phyloP scores from a whole-genome alignment of 371 early-diverging fungal genomes.

The Mortierella sp. region DNA sequence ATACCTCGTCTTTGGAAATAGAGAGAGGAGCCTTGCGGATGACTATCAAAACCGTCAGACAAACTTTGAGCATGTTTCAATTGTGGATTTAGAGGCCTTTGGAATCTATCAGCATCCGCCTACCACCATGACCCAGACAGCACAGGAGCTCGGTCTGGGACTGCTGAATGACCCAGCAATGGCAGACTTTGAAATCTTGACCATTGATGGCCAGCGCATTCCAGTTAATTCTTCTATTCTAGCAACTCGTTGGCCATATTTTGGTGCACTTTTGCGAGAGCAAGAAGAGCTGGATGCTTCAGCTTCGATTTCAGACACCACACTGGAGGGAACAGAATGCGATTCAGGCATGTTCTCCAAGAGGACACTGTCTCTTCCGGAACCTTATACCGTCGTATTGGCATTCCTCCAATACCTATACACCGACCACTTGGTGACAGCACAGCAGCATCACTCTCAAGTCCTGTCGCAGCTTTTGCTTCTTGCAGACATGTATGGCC shows the following conservation, averaged over 20 bases:
- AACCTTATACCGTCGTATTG: constrained; percentile 71
- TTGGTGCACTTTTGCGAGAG: constrained; percentile 62
- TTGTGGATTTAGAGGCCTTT: constrained; percentile 80
- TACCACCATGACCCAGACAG: constrained; percentile 65
- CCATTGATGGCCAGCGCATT: constrained; percentile 68
- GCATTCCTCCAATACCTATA: constrained; percentile 82
- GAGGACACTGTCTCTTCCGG: constrained; percentile 68
- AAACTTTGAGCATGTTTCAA: constrained; percentile 81
- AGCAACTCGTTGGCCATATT: constrained; percentile 76
- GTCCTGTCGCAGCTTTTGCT: constrained; percentile 76
- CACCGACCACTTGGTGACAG: constrained; percentile 79
- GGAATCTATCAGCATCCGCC: constrained; percentile 75
- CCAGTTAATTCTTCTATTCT: constrained; percentile 79
- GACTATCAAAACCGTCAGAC: constrained; percentile 85
- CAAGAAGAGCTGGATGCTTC: constrained; percentile 43
- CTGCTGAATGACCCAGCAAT: constrained; percentile 75
- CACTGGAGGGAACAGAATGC: constrained; percentile 8
- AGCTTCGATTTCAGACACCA: constrained; percentile 16
- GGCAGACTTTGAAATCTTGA: constrained; percentile 76
- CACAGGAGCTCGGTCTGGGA: constrained; percentile 76
- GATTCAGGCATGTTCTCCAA: constrained; percentile 56
- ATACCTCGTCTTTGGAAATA: constrained; percentile 80
- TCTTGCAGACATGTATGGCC: constrained; percentile 71
- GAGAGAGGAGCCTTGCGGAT: constrained; percentile 72
- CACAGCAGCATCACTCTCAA: constrained; percentile 69